Evolutionary conservation across 805 yeast genomes (phyloP), one percentile per base, ranked within the genome.

Genomic region (Monosporozyma siamensis): DNA sequence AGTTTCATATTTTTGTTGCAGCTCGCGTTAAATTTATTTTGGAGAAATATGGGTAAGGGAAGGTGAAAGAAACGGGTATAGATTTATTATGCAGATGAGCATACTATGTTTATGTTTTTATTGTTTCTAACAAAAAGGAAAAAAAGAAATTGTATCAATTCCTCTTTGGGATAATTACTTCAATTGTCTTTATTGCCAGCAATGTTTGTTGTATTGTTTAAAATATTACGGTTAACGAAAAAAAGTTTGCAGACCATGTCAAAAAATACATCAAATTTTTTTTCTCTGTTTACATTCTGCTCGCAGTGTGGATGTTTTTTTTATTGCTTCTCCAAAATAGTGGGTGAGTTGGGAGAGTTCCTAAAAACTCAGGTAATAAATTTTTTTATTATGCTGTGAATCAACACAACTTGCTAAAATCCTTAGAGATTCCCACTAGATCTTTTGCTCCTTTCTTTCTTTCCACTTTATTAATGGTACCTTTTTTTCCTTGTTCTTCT

Each of bases 231-330:
- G n/a, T n/a, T n/a, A n/a, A n/a, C n/a, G n/a, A n/a, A 32, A 18
- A 32, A 32, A 32, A 17, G 35, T 22, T 32, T 32, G 35, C 35
- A 32, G n/a, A 15, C 35, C 23, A 11, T 32, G 35, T 32, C 17
- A 18, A 32, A 32, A 32, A 32, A 18, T 32, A 32, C 35, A 32
- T 32, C 35, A 32, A 32, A 2, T 32, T 32, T 32, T 32, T 32
- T 32, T 32, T 32, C 24, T 10, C 35, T 32, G 35, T 18, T 18
- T 32, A 32, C 21, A 32, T 18, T 8, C 14, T 10, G 11, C 5
- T 11, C 18, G 23, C 35, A 15, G 11, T 6, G 20, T 15, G 20
- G 8, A 14, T 6, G 17, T 14, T 29, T 18, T 15, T 4, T 20
- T 7, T 7, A 15, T 14, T 32, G 17, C 22, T 17, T 18, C 18